Conservation (phyloP, 2,329 filamentous ascomycete genomes). For the Tolypocladium ophioglossoides region DNA sequence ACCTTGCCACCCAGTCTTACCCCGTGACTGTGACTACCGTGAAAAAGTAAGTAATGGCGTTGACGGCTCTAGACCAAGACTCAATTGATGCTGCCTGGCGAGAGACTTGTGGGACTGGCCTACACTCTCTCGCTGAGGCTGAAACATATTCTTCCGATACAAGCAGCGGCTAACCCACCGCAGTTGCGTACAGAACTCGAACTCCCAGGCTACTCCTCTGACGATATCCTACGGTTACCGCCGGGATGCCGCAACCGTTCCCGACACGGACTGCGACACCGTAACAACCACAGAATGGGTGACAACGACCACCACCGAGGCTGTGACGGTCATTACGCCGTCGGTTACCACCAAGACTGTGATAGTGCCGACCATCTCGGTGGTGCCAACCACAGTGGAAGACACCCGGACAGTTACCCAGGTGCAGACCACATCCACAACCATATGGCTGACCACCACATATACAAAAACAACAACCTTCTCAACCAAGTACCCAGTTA, state of each 20-base stretch:
- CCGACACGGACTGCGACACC: slow-evolving; percentile 5
- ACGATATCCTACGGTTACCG: not conserved
- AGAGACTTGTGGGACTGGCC: not conserved
- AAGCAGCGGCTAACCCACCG: not conserved
- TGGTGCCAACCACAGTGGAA: slow-evolving; percentile 5
- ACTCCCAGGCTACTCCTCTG: not conserved
- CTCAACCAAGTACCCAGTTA: slow-evolving; percentile 6
- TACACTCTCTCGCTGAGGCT: too few species aligned
- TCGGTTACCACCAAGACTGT: slow-evolving; percentile 7
- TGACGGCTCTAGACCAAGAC: not conserved
- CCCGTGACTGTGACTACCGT: slow-evolving; percentile 10
- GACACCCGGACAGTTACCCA: slow-evolving; percentile 3
- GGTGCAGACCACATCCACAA: slow-evolving; percentile 4
- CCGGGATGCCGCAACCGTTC: not conserved
- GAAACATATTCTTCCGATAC: not conserved
- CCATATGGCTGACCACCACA: slow-evolving; percentile 8
- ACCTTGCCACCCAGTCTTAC: slow-evolving; percentile 8
- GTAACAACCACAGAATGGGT: slow-evolving; percentile 10
- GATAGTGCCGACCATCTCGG: slow-evolving; percentile 2
- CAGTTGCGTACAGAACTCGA: slow-evolving; percentile 3
- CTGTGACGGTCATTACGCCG: slow-evolving; percentile 5
- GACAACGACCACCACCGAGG: slow-evolving; percentile 9
- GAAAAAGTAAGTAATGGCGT: slow-evolving; percentile 4
- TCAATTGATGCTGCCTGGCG: not conserved
- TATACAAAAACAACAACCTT: slow-evolving; percentile 4